phyloP scores from a whole-genome alignment of 257 asterid genomes.

The Mitragyna speciosa region DNA sequence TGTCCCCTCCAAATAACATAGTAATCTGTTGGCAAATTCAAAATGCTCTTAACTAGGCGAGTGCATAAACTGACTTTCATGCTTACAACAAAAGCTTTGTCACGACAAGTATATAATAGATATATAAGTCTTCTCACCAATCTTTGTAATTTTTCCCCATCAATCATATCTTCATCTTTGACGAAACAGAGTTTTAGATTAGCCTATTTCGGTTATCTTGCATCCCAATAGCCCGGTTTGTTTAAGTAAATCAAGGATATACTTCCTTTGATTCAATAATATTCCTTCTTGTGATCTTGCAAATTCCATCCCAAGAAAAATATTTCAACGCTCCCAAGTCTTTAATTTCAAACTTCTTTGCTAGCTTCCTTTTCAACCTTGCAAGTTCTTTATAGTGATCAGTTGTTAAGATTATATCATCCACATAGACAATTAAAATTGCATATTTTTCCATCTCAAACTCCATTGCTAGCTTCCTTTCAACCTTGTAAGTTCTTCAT shows the following conservation, averaged over 20 bases:
- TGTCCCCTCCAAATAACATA: too few species aligned
- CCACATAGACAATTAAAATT: background rate
- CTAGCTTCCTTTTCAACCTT: background rate
- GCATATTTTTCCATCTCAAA: background rate
- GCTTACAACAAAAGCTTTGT: background rate
- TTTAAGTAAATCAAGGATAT: background rate
- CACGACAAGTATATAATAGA: too few species aligned
- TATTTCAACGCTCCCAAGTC: background rate
- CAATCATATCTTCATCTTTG: background rate
- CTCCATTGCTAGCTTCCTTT: too few species aligned
- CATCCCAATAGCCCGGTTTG: background rate
- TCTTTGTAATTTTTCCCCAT: too few species aligned
- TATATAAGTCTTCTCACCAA: too few species aligned
- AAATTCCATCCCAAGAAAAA: background rate
- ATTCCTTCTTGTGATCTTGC: background rate
- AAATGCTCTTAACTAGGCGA: background rate
- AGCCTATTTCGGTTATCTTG: background rate
- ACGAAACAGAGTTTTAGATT: background rate
- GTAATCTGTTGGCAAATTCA: too few species aligned
- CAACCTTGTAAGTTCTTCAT: too few species aligned
- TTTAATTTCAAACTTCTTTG: background rate
- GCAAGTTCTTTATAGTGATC: background rate
- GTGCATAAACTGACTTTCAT: background rate
- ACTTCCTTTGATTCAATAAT: background rate
- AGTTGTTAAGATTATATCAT: too few species aligned